Base-by-base conservation (phyloP, 2,329 filamentous ascomycete species). In the Penicillium sp. region DNA sequence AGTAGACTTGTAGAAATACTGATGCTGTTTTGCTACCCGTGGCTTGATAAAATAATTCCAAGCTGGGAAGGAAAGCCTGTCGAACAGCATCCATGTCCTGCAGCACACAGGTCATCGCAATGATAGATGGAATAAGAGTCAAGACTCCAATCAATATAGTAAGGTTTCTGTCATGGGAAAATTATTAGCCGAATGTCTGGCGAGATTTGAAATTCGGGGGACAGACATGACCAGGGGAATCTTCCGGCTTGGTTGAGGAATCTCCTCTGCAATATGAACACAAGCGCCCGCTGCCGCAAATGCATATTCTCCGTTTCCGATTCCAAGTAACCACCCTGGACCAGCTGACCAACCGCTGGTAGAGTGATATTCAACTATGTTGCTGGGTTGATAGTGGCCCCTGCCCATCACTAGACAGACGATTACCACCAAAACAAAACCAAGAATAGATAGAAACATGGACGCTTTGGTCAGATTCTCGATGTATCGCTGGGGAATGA, bases 1-100 rank as follows among this genome's bases (percentile, higher is more conserved):
- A 11, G 13, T 54, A 59, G 1, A 53, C 40, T 16, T 56, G 57
- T 8, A 60, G 44, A 21, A 59, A 54, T 1, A 62, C 60, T 1
- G 62, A 58, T 13, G 59, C 60, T 1, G 47, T 53, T 40, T 56
- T 68, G 49, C 57, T 65, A 32, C 59, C 62, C 10, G 67, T 71
- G 13, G 66, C 65, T 39, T 65, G 59, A 18, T 60, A 57, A 3
- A 60, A 59, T 5, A 60, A 29, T 38, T 63, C 57, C n/a, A 63
- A 31, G 13, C 45, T 59, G 3, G 62, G 54, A 1, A 62, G 42
- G 21, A 54, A 59, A 0, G 54, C 55, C 1, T 55, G 52, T 6
- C 10, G 36, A 21, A 22, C 34, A 9, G 10, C 11, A 10, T 39
- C 46, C 46, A 48, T 48, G 8, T 47, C 45, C 13, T 38, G 31